A percentile compares a stretch with the other conserved stretches of the same genome.
These are phyloP conservation scores for Colletotrichum simmondsii DNA, from an alignment of 2,329 filamentous ascomycete genomes.

Conservation along the genomic window DNA sequence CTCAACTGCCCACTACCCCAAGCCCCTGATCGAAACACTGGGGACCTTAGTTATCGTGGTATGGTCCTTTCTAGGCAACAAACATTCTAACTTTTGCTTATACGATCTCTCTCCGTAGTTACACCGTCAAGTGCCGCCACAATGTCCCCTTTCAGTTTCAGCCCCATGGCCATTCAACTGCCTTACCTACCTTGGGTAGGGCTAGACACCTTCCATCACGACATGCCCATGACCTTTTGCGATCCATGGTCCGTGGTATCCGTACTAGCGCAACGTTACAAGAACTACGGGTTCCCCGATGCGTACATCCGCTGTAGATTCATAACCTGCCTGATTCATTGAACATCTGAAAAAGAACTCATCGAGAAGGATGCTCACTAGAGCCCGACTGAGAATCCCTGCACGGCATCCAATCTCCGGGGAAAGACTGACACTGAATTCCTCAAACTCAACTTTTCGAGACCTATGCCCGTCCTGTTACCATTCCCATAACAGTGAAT, in stretches of 20 bases:
- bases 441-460: too few relatives aligned
- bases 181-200: not conserved
- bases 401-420: too few relatives aligned
- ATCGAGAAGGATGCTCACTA: too few relatives aligned
- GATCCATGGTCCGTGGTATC: not conserved
- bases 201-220: not conserved
- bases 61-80: not conserved
- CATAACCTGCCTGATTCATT: not conserved
- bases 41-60: too few relatives aligned
- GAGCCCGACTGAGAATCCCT: too few relatives aligned
- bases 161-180: not conserved
- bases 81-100: not conserved
- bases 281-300: not conserved
- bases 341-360: too few relatives aligned
- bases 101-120: not conserved
- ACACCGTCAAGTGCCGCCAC: not conserved
- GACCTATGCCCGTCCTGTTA: too few relatives aligned
- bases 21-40: too few relatives aligned
- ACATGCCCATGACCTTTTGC: not conserved
- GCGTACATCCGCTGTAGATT: too few relatives aligned
- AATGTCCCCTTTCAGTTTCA: not conserved
- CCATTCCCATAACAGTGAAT: too few relatives aligned
- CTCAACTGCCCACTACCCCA: too few relatives aligned
- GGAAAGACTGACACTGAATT: too few relatives aligned
- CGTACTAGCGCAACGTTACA: not conserved